These are phyloP conservation scores for Dactylellina parvicollis DNA, from an alignment of 2,329 filamentous ascomycete genomes.

Conservation along the genomic window DNA sequence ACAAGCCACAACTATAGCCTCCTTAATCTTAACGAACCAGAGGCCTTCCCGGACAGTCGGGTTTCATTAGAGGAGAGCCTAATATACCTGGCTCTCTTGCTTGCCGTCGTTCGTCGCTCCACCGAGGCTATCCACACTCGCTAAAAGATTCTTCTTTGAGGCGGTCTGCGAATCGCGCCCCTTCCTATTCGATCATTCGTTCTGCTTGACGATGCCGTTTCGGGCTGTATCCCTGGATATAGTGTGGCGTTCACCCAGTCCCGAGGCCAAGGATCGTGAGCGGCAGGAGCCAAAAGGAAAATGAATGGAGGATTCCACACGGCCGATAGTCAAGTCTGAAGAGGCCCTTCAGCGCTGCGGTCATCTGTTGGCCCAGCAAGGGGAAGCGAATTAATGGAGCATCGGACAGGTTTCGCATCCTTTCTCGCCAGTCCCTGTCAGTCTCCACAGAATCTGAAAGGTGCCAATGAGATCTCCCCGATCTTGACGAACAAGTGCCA, in stretches of 20 bases:
- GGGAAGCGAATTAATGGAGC: slow-evolving; percentile 22
- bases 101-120: no score
- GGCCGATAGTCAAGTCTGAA: not conserved
- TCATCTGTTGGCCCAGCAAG: slow-evolving; percentile 22
- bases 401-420: slow-evolving; percentile 28
- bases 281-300: slow-evolving; percentile 3
- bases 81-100: slow-evolving; percentile 37
- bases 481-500: slow-evolving; percentile 23
- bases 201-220: slow-evolving; percentile 8
- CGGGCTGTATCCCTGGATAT: slow-evolving; percentile 9
- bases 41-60: slow-evolving; percentile 39
- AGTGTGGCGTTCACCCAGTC: slow-evolving; percentile 36
- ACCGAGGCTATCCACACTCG: slow-evolving; percentile 17
- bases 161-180: slow-evolving; percentile 17
- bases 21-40: slow-evolving; percentile 53
- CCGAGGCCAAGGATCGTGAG: slow-evolving; percentile 22
- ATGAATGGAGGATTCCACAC: not conserved
- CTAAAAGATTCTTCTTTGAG: slow-evolving; percentile 41
- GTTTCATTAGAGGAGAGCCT: slow-evolving; percentile 49
- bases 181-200: slow-evolving; percentile 8
- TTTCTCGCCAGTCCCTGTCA: slow-evolving; percentile 17
- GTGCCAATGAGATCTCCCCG: slow-evolving; percentile 44
- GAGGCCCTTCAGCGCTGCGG: not conserved
- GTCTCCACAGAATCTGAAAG: not conserved
- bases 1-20: slow-evolving; percentile 51